Base-by-base conservation (phyloP, 2,329 filamentous ascomycete species). In the Penicillium hesseltinei region DNA sequence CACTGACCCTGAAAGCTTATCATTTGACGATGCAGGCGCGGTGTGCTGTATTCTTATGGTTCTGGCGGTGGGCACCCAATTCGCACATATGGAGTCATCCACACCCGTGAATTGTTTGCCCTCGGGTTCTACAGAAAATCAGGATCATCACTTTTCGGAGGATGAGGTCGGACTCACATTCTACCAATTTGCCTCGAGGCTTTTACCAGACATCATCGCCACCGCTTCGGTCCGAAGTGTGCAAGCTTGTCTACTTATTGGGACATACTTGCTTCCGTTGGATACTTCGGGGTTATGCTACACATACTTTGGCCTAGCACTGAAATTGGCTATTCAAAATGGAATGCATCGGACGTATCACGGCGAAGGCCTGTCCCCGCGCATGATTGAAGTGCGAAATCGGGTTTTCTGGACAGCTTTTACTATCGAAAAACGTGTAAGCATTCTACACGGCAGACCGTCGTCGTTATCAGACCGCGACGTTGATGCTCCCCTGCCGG, bases 281-380 rank as follows among this genome's bases (percentile, higher is more conserved):
- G 82, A 85, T 64, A 80, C 82, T 0, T 82, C 81, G 1, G 83
- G 82, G 0, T 68, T 85, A 21, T 80, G 80, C 2, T 85, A 84
- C 61, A 82, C 81, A 3, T 85, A 85, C 60, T 75, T 84, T 46
- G 82, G 81, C 7, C 67, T 85, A 13, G 81, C 81, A 2, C 72
- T 84, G 42, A 84, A 83, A 58, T 72, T 85, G 57, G 83, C 82
- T 2, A 83, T 85, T 15, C 82, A 84, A 59, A 85, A 85, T 63
- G 83, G 83, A 10, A 84, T 85, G 82, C 83, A 85, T 61, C 75
- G 83, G 48, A 79, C 75, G 53, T 81, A 80, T 56, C 71, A 77
- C 1, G 80, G 78, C 2, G 76, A 78, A 49, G 78, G 75, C 0
- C 72, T 83, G 11, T 78, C 81, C 31, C 71, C 77, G 11, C 74